Conservation (phyloP, 352 stramenopile species). For the Globisporangium ultimum region DNA sequence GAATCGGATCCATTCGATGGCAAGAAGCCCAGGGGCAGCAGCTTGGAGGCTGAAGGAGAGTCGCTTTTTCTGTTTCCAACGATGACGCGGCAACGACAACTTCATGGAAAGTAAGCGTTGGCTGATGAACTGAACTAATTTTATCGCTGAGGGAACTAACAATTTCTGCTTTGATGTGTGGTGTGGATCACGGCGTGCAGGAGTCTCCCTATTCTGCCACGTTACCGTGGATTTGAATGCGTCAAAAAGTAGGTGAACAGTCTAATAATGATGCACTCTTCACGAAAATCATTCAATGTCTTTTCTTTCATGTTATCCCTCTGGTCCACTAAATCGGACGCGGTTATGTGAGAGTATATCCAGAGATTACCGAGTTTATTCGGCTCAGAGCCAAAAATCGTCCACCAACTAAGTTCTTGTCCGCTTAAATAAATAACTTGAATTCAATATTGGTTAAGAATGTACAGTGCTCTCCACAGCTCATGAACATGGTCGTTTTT, state of each 20-base stretch:
- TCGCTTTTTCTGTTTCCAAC: slow-evolving; percentile 38
- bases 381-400: no score
- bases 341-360: no score
- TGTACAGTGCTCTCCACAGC: no score
- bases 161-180: background rate
- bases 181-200: slow-evolving; percentile 13
- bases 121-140: background rate
- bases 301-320: no score
- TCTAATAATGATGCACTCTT: no score
- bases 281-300: no score
- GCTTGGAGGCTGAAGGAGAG: background rate
- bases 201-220: slow-evolving; percentile 25
- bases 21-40: background rate
- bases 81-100: slow-evolving; percentile 33
- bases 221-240: slow-evolving; percentile 24
- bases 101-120: slow-evolving; percentile 35
- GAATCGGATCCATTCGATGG: background rate
- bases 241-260: background rate
- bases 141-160: background rate
- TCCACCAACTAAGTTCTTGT: no score
- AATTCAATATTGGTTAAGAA: no score
- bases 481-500: no score
- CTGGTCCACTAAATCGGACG: no score
- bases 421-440: no score
- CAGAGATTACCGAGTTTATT: no score